Base-by-base conservation (phyloP, 2,329 filamentous ascomycete species). In the Clarireedia monteithiana region DNA sequence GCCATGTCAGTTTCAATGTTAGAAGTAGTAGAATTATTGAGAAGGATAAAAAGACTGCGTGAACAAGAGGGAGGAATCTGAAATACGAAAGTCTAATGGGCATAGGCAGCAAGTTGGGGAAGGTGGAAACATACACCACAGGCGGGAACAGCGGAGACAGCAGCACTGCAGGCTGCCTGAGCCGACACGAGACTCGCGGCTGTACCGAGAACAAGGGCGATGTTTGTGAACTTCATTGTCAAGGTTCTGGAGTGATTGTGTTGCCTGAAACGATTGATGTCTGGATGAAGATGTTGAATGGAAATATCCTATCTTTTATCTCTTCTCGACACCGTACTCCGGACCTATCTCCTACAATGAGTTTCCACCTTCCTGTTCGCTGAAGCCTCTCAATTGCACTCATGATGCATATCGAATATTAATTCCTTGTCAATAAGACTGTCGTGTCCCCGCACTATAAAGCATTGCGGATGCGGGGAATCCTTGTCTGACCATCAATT, bases 61-160 rank as follows among this genome's bases (percentile, higher is more conserved):
- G 15, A 20, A 10, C 26, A 20, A 15, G 15, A 26, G 17, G 10
- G 14, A 3, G 12, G 15, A 34, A 12, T 9, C 30, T 4, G 24
- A 9, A 1, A 20, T 7, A 10, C 20, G 24, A 34, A 20, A n/a
- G 6, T 15, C 14, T 45, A 12, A 34, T 24, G n/a, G 10, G 14
- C 6, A 12, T 45, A 34, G 12, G 4, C 2, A 14, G 10, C 5
- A 3, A 5, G 12, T 7, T 6, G 12, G 48, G 23, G 2, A 14
- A 20, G 48, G 38, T 17, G 12, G 17, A 48, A 14, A 20, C 50
- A 49, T 54, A 54, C 52, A 48, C 52, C 52, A 17, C 52, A 54
- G 6, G 24, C 5, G 23, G 52, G 52, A 2, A 54, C 24, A 5
- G 44, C 44, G 10, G 45, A 23, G 2, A 54, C 45, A 17, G 52